phyloP scores from a whole-genome alignment of 2,329 filamentous ascomycete genomes.

The Triangularia verruculosa region DNA sequence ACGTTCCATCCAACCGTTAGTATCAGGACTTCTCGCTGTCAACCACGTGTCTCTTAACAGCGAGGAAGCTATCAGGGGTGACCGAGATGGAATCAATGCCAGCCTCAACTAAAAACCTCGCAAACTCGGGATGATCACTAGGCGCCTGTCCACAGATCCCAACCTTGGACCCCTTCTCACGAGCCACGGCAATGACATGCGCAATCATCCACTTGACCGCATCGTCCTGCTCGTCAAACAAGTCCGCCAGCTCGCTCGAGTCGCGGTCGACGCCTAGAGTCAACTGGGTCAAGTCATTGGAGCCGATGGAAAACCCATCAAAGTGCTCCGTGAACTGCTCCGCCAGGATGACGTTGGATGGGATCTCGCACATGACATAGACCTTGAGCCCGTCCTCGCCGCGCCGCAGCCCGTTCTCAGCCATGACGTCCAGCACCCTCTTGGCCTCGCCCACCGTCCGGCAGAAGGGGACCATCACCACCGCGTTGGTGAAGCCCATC shows the following conservation, averaged over 20 bases:
- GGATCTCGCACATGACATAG: conserved; percentile 43
- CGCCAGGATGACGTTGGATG: conserved; percentile 40
- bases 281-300: conserved; percentile 40
- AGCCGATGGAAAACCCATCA: conserved; percentile 42
- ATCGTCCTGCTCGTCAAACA: conserved; percentile 40
- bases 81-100: conserved; percentile 41
- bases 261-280: conserved; percentile 40
- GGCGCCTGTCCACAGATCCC: conserved; percentile 41
- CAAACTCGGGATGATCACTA: conserved; percentile 40
- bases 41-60: conserved; percentile 34
- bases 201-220: conserved; percentile 41
- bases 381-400: conserved; percentile 37
- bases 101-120: conserved; percentile 34
- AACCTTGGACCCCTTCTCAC: conserved; percentile 35
- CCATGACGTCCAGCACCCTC: conserved; percentile 36
- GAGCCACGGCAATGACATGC: conserved; percentile 33
- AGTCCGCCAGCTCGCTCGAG: conserved; percentile 34
- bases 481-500: conserved; percentile 37
- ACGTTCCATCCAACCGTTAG: no score
- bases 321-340: conserved; percentile 36
- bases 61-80: conserved; percentile 39
- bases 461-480: conserved; percentile 41
- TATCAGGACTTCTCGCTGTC: conserved; percentile 17
- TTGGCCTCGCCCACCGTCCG: conserved; percentile 36
- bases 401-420: conserved; percentile 36